Evolutionary conservation across 1,284 basidiomycete species (phyloP), one percentile per base, ranked within the genome.

Genomic region (Moniliophthora roreri): DNA sequence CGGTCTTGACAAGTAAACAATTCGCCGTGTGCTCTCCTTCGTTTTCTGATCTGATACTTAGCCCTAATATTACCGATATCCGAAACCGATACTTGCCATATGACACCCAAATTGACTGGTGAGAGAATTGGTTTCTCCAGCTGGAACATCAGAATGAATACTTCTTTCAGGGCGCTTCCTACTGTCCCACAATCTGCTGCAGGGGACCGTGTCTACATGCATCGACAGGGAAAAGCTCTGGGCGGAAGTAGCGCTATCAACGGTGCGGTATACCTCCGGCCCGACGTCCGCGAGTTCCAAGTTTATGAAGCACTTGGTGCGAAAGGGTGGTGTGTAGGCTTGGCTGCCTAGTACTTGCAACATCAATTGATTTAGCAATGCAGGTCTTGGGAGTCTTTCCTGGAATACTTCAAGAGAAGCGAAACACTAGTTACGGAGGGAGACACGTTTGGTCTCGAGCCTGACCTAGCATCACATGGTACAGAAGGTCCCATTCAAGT

Each of bases 41-140:
- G 15, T 40, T 40, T 9, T 16, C 9, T n/a, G 15, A 18, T 16
- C 8, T 32, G 28, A 32, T 6, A 6, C 28, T 32, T 10, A 56
- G 55, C 18, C 51, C 55, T 2, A 56, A 56, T 28, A 56, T 56
- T 18, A 56, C 55, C 28, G 52, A 56, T 42, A 37, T 56, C 20
- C 51, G 55, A 5, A 47, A 53, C 26, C 52, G 52, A 41, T 10
- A 44, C 2, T 26, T 32, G 20, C 50, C 50, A 8, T 56, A 52
- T 34, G 55, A 51, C n/a, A 56, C 55, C 7, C 40, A 51, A 4
- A 52, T 53, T 18, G 55, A 56, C 34, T 56, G 54, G 54, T 38
- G 15, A 18, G 51, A 45, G 28, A 10, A 28, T 4, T 55, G 23
- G 4, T 8, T 16, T 10, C 6, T 37, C 8, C n/a, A 6, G 9